A percentile compares a stretch with the other conserved stretches of the same genome.
These are phyloP conservation scores for Saccharum spontaneum DNA, from an alignment of 176 grass and related monocot genomes.

Conservation along the genomic window DNA sequence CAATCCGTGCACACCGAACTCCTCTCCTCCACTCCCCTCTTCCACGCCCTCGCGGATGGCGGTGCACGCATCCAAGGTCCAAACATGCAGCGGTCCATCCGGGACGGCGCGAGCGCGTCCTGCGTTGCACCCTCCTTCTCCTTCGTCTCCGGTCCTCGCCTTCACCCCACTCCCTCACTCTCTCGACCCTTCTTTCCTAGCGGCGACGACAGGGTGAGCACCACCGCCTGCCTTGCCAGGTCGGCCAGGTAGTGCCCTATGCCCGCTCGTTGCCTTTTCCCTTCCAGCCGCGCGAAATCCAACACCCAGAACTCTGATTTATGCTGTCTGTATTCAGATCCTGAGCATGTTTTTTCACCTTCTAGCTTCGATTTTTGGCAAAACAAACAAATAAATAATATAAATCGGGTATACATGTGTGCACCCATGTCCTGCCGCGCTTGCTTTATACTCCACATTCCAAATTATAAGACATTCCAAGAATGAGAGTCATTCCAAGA, in stretches of 20 bases:
- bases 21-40: conserved; percentile 28
- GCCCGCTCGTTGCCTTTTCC: background rate
- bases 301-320: background rate
- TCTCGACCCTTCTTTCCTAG: background rate
- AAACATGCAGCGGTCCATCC: background rate
- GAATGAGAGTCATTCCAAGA: no score
- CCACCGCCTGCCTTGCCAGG: background rate
- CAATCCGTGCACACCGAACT: background rate
- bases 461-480: no score
- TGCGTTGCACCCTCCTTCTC: background rate
- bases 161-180: background rate
- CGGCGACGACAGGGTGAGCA: background rate
- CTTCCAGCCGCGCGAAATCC: background rate
- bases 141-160: background rate
- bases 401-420: background rate
- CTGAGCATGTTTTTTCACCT: background rate
- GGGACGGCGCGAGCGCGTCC: background rate
- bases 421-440: background rate
- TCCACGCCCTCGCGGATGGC: conserved; percentile 11
- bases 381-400: background rate
- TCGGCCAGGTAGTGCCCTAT: background rate
- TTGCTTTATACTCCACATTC: no score
- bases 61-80: conserved; percentile 27
- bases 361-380: background rate
- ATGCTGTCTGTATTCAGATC: background rate